Conservation (phyloP, 768 basidiomycete genomes). For the Dioszegia aurantiaca region DNA sequence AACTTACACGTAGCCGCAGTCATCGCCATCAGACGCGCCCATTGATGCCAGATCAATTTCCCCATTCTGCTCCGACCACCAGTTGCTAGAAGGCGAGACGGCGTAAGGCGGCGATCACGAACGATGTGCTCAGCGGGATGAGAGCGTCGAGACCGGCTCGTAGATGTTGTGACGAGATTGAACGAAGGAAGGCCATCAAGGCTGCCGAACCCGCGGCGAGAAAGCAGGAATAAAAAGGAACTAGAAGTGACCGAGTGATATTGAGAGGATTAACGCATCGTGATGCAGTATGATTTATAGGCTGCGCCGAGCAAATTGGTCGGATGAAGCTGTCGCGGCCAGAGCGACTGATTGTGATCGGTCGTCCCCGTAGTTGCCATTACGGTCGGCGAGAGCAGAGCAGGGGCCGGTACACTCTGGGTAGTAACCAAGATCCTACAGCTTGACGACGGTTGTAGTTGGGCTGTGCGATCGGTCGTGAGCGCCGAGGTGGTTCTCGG, state of each 20-base stretch:
- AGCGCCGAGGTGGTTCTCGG: too few species aligned
- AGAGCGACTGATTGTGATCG: neutral
- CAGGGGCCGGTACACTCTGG: neutral
- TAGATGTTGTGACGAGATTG: neutral
- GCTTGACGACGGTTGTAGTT: too few species aligned
- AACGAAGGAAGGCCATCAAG: neutral
- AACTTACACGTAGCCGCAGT: slow-evolving; percentile 42
- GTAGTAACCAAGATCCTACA: too few species aligned
- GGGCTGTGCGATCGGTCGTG: too few species aligned
- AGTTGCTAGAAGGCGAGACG: too few species aligned
- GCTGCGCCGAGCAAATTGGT: neutral
- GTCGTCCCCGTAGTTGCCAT: too few species aligned
- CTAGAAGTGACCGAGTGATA: neutral
- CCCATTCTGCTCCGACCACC: too few species aligned
- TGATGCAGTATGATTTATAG: too few species aligned
- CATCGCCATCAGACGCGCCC: slow-evolving; percentile 42
- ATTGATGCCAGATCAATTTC: slow-evolving; percentile 36
- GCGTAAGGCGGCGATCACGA: too few species aligned
- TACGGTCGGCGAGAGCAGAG: neutral
- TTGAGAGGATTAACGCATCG: neutral
- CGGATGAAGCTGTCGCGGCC: neutral
- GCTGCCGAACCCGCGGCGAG: slow-evolving; percentile 12
- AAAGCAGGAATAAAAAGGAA: neutral
- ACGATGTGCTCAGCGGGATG: too few species aligned
- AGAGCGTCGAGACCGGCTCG: neutral